Evolutionary conservation across 768 basidiomycete genomes (phyloP), one percentile per base, ranked within the genome.

Genomic region (Galerina sulciceps): DNA sequence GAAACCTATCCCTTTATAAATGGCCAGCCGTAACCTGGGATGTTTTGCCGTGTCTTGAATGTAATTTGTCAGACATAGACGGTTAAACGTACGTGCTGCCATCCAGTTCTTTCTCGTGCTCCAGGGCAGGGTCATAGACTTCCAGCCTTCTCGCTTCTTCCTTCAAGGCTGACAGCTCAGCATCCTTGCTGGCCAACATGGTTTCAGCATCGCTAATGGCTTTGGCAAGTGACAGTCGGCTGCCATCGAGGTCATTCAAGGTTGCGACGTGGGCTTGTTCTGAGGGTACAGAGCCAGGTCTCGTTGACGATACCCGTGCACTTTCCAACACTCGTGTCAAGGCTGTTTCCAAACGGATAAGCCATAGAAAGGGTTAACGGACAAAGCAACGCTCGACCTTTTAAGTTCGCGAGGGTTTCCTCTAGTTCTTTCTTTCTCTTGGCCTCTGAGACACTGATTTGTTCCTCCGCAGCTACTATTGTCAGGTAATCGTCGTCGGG

Each of bases 401-500:
- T 89, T 31, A 93, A 71, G 60, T 83, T 85, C 0, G 79, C 71
- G 59, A 89, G 86, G 2, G 85, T 81, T 45, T 89, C 85, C 46
- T 92, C 90, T 0, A 89, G 70, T 44, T 89, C 89, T 64, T 85
- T 87, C 72, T 83, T 88, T 49, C 85, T 76, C 53, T 73, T 78
- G 6, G 80, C 75, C 58, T 88, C 84, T 10, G 84, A 84, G 6
- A 79, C 64, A 13, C 81, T 81, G 68, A 91, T 86, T 62, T 81
- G 85, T 58, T 91, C 86, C 64, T 93, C 89, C 8, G 90, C 86
- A 6, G 82, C 84, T 14, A 86, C 85, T 48, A 93, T 90, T 11
- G 88, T 87, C 57, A 88, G 74, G 68, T 86, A 91, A 71, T 93
- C 91, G 53, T 91, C 89, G 42, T 89, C 87, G 10, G 90, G 89